Conservation (phyloP, 179 eudicot genomes). For the Vitellaria paradoxa region DNA sequence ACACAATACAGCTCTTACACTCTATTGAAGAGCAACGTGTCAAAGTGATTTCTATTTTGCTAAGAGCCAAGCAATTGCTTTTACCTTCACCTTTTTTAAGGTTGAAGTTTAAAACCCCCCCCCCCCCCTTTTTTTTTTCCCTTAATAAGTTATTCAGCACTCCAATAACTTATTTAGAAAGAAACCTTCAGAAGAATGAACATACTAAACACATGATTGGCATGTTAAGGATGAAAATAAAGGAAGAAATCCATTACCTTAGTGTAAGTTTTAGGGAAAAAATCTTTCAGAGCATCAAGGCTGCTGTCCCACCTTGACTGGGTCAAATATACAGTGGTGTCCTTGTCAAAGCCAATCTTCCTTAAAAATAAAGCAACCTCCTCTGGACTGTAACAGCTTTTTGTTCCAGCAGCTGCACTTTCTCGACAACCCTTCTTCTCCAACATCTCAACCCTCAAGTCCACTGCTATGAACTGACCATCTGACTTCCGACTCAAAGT, state of each 20-base stretch:
- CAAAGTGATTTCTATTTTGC: not conserved
- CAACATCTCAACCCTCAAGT: conserved; percentile 74
- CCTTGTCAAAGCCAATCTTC: conserved; percentile 81
- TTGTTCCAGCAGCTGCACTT: conserved; percentile 40
- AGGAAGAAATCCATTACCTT: conserved; percentile 47
- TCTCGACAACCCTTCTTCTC: conserved; percentile 78
- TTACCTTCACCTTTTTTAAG: not conserved
- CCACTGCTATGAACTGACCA: conserved; percentile 85
- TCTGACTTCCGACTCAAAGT: conserved; percentile 76
- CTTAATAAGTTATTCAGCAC: not conserved
- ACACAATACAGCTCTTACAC: not conserved
- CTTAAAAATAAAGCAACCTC: conserved; percentile 74
- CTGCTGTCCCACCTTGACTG: conserved; percentile 94
- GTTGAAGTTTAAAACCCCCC: too few relatives aligned
- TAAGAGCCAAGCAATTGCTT: not conserved
- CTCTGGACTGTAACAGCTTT: conserved; percentile 78
- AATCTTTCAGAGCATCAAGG: conserved; percentile 74
- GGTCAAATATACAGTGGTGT: conserved; percentile 84
- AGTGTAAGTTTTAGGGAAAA: conserved; percentile 94
- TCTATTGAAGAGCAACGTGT: not conserved
- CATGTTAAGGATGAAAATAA: not conserved
- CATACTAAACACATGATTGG: not conserved
- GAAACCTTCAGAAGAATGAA: not conserved
- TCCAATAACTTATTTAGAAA: not conserved
- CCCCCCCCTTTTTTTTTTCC: too few relatives aligned